Percentiles rank a stretch among this genome's conserved stretches.
Conservation (phyloP, 73 alveolate species). For the Blepharisma japonicum region DNA sequence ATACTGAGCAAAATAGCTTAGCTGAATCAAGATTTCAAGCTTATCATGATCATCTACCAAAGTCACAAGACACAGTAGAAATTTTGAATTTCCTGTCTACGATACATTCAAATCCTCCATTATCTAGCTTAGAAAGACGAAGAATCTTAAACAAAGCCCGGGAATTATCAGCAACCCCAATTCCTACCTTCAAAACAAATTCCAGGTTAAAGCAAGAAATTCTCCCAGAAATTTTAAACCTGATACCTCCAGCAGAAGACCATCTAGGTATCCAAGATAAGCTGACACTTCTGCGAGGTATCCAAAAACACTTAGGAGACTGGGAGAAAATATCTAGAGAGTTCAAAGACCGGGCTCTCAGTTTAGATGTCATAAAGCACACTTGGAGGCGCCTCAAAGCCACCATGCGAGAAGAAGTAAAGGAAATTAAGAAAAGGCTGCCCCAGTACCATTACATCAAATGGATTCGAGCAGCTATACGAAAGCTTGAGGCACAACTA, state of each 20-base stretch:
- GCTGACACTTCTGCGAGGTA: not conserved
- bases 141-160: not conserved
- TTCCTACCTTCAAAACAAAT: not conserved
- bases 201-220: not conserved
- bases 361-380: not conserved
- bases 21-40: not conserved
- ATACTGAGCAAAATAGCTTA: not conserved
- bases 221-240: not conserved
- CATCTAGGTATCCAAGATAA: not conserved
- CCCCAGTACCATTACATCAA: not conserved
- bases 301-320: not conserved
- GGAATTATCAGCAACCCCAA: not conserved
- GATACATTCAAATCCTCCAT: not conserved
- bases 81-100: not conserved
- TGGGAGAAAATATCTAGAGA: conserved; percentile 14
- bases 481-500: not conserved
- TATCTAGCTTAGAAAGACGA: not conserved
- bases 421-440: not conserved
- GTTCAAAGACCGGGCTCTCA: not conserved
- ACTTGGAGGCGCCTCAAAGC: conserved; percentile 6
- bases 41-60: not conserved
- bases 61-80: not conserved
- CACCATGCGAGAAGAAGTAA: conserved; percentile 15
- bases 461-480: conserved; percentile 7
- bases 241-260: not conserved